Conservation (phyloP, 163 green algal genomes). For the Picocystis sp. region DNA sequence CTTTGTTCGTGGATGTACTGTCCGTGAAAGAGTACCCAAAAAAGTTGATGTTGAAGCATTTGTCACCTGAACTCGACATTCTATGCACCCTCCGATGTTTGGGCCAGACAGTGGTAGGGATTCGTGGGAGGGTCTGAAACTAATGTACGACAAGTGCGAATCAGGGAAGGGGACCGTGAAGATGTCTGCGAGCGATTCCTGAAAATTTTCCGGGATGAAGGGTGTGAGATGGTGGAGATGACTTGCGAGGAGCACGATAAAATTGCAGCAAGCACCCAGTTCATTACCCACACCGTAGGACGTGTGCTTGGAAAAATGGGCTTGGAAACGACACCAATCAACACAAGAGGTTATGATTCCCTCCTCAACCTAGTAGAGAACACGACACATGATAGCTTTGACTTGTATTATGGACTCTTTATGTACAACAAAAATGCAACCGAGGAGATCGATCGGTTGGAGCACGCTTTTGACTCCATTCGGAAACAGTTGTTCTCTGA, state of each 20-base stretch:
- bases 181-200: slow-evolving; percentile 20
- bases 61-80: slow-evolving; percentile 81
- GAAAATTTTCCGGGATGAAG: slow-evolving; percentile 42
- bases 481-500: slow-evolving; percentile 62
- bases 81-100: slow-evolving; percentile 99
- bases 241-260: slow-evolving; percentile 92
- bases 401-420: slow-evolving; percentile 99
- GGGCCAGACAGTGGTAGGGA: slow-evolving; percentile 79
- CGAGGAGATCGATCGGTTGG: slow-evolving; percentile 56
- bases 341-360: slow-evolving; percentile 78
- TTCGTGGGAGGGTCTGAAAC: slow-evolving; percentile 73
- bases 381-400: slow-evolving; percentile 92
- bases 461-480: slow-evolving; percentile 14
- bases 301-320: slow-evolving; percentile 80
- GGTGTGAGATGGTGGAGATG: slow-evolving; percentile 97
- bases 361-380: slow-evolving; percentile 88
- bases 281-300: slow-evolving; percentile 97
- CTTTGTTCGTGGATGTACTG: slow-evolving; percentile 94
- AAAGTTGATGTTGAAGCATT: slow-evolving; percentile 56
- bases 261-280: slow-evolving; percentile 83
- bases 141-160: slow-evolving; percentile 85
- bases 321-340: slow-evolving; percentile 51
- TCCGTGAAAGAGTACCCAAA: slow-evolving; percentile 97
- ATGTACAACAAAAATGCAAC: slow-evolving; percentile 94
- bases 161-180: slow-evolving; percentile 28